phyloP scores from a whole-genome alignment of 2,329 filamentous ascomycete species.

The Shiraia bambusicola region DNA sequence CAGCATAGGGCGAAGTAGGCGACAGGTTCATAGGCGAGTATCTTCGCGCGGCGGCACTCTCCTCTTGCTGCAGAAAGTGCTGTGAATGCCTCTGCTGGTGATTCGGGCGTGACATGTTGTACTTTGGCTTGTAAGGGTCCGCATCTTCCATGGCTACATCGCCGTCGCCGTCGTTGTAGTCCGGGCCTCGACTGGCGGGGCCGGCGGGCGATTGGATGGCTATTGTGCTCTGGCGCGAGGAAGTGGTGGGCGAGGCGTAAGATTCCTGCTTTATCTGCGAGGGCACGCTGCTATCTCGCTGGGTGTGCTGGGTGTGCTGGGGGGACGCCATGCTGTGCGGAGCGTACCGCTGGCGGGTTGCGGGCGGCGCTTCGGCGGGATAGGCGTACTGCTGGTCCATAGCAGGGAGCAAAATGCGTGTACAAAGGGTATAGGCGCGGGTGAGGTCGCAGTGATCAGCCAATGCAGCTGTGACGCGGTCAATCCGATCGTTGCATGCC shows the following conservation, averaged over 20 bases:
- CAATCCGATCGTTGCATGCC: constrained; percentile 39
- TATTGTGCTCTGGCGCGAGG: constrained; percentile 42
- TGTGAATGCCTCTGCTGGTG: constrained; percentile 76
- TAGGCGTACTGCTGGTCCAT: constrained; percentile 46
- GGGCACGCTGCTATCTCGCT: constrained; percentile 34
- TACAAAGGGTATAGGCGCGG: constrained; percentile 6
- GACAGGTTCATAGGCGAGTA: constrained; percentile 97
- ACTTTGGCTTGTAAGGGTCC: constrained; percentile 85
- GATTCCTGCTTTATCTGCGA: constrained; percentile 39
- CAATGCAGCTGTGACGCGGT: constrained; percentile 40
- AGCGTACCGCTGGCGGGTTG: constrained; percentile 42
- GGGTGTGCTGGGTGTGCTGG: constrained; percentile 35
- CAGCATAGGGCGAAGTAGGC: constrained; percentile 75
- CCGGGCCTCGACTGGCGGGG: constrained; percentile 32
- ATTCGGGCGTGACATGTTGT: constrained; percentile 68
- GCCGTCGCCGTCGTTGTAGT: constrained; percentile 48
- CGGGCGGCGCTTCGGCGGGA: constrained; percentile 33
- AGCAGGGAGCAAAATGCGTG: constrained; percentile 13
- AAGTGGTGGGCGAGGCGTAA: constrained; percentile 37
- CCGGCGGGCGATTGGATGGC: constrained; percentile 39
- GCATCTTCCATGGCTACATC: constrained; percentile 76
- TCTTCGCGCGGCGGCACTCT: constrained; percentile 80
- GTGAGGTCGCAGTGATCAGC: constrained; percentile 28
- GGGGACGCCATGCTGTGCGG: constrained; percentile 39
- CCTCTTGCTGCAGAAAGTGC: constrained; percentile 70